Evolutionary conservation across 2,329 filamentous ascomycete genomes (phyloP).

Genomic region (Coniochaeta prunicola): DNA sequence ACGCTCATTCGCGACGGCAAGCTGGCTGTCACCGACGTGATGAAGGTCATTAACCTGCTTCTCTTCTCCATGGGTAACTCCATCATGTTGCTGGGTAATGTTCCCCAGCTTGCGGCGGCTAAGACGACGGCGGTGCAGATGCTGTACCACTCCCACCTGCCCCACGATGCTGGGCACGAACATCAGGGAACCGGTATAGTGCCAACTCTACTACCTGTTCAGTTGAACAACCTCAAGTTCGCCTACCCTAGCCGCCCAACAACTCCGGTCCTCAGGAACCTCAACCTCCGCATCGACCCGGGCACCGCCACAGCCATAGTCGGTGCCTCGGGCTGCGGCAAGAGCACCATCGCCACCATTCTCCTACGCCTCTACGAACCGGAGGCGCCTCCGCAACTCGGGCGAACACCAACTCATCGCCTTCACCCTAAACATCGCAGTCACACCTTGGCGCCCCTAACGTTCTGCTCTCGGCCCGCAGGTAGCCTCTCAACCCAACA

Average conservation of each 20-base stretch:
- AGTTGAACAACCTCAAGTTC: constrained; percentile 58
- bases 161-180: constrained; percentile 49
- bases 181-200: constrained; percentile 33
- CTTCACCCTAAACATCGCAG: background rate
- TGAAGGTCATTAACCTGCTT: constrained; percentile 74
- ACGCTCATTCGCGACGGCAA: constrained; percentile 48
- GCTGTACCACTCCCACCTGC: constrained; percentile 60
- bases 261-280: constrained; percentile 47
- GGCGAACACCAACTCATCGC: background rate
- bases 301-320: constrained; percentile 71
- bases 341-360: constrained; percentile 74
- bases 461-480: constrained; percentile 52
- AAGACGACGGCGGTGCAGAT: constrained; percentile 67
- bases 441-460: constrained; percentile 30
- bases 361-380: constrained; percentile 64
- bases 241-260: constrained; percentile 56
- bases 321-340: constrained; percentile 81
- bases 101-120: constrained; percentile 74
- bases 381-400: background rate
- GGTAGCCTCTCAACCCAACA: constrained; percentile 49
- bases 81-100: constrained; percentile 59
- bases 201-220: constrained; percentile 32
- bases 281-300: constrained; percentile 58
- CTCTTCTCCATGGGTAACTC: constrained; percentile 76
- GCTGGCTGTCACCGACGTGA: constrained; percentile 48